phyloP scores from a whole-genome alignment of 345 rosid genomes.

The Ceriops tagal region DNA sequence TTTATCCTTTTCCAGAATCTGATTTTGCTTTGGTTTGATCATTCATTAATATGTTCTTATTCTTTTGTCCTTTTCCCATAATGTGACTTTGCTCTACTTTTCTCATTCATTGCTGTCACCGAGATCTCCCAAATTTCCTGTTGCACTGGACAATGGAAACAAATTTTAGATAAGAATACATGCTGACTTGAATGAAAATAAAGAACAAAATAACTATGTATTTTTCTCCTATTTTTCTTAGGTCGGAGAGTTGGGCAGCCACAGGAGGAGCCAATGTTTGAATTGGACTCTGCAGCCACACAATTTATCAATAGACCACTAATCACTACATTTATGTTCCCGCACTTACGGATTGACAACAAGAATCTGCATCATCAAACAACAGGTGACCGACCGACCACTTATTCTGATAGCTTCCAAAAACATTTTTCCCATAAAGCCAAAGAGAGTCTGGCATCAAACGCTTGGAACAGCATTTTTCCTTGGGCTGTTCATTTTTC shows the following conservation, averaged over 20 bases:
- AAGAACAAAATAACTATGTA: neutral
- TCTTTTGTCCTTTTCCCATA: slow-evolving; percentile 29
- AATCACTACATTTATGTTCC: no score
- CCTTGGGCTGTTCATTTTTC: no score
- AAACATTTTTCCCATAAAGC: no score
- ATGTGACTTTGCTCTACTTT: slow-evolving; percentile 23
- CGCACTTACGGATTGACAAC: no score
- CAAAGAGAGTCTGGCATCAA: no score
- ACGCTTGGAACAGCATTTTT: no score
- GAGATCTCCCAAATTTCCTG: neutral
- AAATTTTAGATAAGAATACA: neutral
- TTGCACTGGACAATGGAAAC: neutral
- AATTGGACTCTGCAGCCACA: no score
- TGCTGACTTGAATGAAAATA: neutral
- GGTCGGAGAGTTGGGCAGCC: no score
- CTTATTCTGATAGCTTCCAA: no score
- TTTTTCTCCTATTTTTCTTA: no score
- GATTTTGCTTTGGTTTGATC: slow-evolving; percentile 28
- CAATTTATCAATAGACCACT: no score
- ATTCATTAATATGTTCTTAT: slow-evolving; percentile 13
- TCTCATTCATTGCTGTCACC: slow-evolving; percentile 17
- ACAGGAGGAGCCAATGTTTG: rapidly evolving
- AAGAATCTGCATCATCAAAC: no score
- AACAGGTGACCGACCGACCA: rapidly evolving
- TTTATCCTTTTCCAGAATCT: slow-evolving; percentile 26